These are phyloP conservation scores for Cryomyces minteri DNA, from an alignment of 495 filamentous ascomycete genomes.

Conservation along the genomic window DNA sequence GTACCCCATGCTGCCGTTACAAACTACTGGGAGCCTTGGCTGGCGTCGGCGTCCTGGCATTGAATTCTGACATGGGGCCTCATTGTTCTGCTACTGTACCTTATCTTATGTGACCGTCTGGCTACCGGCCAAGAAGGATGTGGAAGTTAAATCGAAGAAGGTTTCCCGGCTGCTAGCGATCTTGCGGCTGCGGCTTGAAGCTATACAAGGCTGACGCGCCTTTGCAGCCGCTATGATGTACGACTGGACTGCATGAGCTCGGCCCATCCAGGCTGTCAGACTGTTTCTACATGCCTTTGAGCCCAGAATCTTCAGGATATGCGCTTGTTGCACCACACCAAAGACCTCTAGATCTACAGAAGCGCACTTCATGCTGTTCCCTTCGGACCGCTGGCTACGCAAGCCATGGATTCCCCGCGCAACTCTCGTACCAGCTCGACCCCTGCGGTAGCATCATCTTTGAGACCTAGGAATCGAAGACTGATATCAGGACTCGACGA, in stretches of 20 bases:
- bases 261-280: not conserved
- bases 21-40: no score
- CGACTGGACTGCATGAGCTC: not conserved
- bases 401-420: constrained; percentile 8
- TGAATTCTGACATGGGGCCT: no score
- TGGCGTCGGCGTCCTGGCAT: no score
- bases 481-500: constrained; percentile 22
- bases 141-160: no score
- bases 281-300: not conserved
- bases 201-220: no score
- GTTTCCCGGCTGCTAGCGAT: no score
- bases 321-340: not conserved
- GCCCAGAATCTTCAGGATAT: not conserved
- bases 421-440: constrained; percentile 12
- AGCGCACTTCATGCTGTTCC: constrained; percentile 1
- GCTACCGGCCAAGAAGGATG: no score
- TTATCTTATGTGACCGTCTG: no score
- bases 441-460: constrained; percentile 8
- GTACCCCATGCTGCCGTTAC: no score
- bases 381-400: constrained; percentile 12
- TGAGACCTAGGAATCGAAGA: constrained; percentile 17
- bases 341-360: not conserved
- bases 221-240: no score
- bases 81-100: no score
- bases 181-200: no score